phyloP scores from a whole-genome alignment of 1,284 basidiomycete species.

The Ustilago bromivora region DNA sequence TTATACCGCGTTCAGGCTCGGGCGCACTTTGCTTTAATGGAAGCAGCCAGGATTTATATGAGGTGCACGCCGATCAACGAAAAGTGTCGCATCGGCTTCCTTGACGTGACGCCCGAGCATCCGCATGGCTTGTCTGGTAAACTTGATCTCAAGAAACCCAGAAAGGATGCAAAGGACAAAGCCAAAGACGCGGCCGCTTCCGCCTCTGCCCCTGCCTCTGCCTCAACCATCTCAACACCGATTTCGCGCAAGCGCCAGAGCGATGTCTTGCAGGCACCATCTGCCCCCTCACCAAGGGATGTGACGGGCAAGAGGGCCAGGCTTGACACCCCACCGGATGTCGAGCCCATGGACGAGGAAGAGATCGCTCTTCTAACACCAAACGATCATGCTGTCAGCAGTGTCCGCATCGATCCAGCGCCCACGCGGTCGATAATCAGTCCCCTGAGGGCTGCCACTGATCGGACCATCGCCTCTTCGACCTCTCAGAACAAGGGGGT shows the following conservation, averaged over 20 bases:
- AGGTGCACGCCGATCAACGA: conserved; percentile 25
- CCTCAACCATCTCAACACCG: conserved; percentile 5
- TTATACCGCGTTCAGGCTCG: conserved; percentile 28
- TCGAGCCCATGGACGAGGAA: conserved; percentile 19
- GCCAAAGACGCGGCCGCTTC: neutral
- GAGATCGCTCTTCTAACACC: neutral
- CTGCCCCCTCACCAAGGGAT: conserved; percentile 13
- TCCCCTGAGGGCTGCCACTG: neutral
- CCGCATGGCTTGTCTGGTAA: conserved; percentile 37
- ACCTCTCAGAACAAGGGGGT: neutral
- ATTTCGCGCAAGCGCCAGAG: conserved; percentile 25
- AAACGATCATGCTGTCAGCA: neutral
- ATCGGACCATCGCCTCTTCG: neutral
- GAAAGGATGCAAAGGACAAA: conserved; percentile 12
- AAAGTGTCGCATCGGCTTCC: conserved; percentile 41
- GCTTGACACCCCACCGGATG: neutral
- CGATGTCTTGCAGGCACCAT: conserved; percentile 15
- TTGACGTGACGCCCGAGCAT: conserved; percentile 30
- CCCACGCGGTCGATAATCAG: neutral
- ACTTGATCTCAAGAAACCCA: conserved; percentile 13
- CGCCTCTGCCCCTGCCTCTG: conserved; percentile 11
- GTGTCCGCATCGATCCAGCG: neutral
- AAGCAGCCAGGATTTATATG: conserved; percentile 38
- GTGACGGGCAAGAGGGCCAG: conserved; percentile 20
- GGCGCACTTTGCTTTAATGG: conserved; percentile 44